Conservation (phyloP, 306 rosid species). For the Glycine tomentella region DNA sequence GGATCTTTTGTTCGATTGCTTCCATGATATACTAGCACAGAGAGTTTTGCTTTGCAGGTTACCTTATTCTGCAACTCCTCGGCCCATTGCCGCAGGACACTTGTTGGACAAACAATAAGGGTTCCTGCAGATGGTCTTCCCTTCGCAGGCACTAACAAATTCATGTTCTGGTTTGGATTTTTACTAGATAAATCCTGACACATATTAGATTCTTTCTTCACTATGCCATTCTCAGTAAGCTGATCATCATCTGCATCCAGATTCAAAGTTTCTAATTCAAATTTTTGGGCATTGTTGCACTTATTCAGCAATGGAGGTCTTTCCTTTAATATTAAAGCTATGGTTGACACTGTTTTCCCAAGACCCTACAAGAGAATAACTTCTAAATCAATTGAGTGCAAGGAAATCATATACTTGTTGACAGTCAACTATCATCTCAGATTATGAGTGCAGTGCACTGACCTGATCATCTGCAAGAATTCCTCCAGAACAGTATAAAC, state of each 20-base stretch:
- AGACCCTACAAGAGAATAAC: conserved; percentile 71
- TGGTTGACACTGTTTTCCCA: conserved; percentile 96
- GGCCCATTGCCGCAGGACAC: conserved; percentile 97
- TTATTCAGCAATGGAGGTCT: conserved; percentile 60
- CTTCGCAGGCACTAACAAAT: conserved; percentile 55
- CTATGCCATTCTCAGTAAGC: conserved; percentile 46
- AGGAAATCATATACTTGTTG: conserved; percentile 1
- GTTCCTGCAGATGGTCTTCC: conserved; percentile 98
- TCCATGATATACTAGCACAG: conserved; percentile 96
- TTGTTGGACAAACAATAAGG: conserved; percentile 97
- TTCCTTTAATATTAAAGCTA: conserved; percentile 91
- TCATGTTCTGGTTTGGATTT: conserved; percentile 42
- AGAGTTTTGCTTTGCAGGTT: conserved; percentile 79
- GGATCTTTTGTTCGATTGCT: conserved; percentile 93
- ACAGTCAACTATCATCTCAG: conserved; percentile 30
- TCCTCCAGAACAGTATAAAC: conserved; percentile 81
- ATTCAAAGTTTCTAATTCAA: conserved; percentile 72
- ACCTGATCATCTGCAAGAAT: conserved; percentile 99
- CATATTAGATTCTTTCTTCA: conserved; percentile 38
- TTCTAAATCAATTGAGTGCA: conserved; percentile 6
- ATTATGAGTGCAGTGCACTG: conserved; percentile 29
- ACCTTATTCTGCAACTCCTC: conserved; percentile 92
- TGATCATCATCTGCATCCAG: conserved; percentile 79
- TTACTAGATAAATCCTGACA: conserved; percentile 46
- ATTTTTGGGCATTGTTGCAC: conserved; percentile 49